phyloP scores from a whole-genome alignment of 179 eudicot genomes.

The Beta macrorhiza region DNA sequence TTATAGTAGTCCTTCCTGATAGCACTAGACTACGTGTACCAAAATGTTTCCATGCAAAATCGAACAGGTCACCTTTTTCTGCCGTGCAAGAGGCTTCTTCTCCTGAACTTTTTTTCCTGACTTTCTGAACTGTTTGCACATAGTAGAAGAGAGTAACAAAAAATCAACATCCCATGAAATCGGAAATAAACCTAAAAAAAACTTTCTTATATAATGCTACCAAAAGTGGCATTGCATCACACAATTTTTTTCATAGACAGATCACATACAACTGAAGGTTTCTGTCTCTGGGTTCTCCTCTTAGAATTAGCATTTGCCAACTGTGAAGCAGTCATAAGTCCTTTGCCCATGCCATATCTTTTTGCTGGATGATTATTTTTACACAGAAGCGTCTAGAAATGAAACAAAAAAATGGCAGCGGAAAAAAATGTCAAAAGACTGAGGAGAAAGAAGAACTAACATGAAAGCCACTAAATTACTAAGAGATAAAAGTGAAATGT shows the following conservation, averaged over 20 bases:
- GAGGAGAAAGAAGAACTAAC: background rate
- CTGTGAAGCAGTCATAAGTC: conserved; percentile 64
- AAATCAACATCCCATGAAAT: conserved; percentile 5
- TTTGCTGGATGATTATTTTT: conserved; percentile 32
- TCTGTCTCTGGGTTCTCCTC: conserved; percentile 45
- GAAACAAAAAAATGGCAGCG: background rate
- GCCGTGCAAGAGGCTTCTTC: conserved; percentile 49
- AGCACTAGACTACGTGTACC: background rate
- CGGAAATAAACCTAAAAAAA: background rate
- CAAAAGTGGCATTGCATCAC: background rate
- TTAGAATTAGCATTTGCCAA: conserved; percentile 38
- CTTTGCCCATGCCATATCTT: conserved; percentile 83
- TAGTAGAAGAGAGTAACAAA: conserved; percentile 11
- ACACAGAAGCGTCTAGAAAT: conserved; percentile 29
- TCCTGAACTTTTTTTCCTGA: conserved; percentile 42
- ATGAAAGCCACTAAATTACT: background rate
- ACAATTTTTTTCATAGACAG: background rate
- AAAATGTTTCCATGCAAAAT: background rate
- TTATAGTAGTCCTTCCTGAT: conserved; percentile 15
- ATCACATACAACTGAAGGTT: conserved; percentile 54
- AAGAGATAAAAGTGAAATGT: conserved; percentile 9
- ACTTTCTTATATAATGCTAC: conserved; percentile 1
- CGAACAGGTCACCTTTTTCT: conserved; percentile 50
- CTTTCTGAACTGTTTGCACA: conserved; percentile 42
- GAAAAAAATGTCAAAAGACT: background rate